Percentiles rank a stretch among this genome's conserved stretches.
Evolutionary conservation across 1,284 basidiomycete species (phyloP).

Genomic region (Trichosporon asahii): DNA sequence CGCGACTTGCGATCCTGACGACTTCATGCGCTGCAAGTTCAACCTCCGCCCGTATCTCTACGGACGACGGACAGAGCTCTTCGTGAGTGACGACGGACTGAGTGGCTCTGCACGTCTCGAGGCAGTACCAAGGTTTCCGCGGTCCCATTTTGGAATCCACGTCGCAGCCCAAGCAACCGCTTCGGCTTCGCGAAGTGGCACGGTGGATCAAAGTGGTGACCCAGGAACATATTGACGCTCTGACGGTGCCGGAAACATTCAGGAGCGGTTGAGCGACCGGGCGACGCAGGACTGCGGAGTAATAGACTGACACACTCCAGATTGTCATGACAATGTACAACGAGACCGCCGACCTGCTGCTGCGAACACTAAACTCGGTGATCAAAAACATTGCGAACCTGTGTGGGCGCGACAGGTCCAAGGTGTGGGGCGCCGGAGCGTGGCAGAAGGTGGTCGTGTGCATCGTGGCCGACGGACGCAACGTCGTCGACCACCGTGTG

Average conservation of each 20-base stretch:
- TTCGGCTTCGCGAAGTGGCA: background rate
- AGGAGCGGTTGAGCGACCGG: background rate
- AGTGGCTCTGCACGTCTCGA: background rate
- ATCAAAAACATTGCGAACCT: slow-evolving; percentile 87
- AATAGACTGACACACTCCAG: slow-evolving; percentile 21
- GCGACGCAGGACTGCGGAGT: background rate
- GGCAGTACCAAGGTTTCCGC: background rate
- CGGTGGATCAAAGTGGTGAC: background rate
- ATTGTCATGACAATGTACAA: slow-evolving; percentile 97
- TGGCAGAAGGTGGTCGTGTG: slow-evolving; percentile 96
- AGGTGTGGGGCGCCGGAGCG: slow-evolving; percentile 88
- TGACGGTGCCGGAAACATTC: background rate
- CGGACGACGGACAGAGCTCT: slow-evolving; percentile 81
- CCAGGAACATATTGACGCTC: background rate
- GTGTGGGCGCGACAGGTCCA: slow-evolving; percentile 72
- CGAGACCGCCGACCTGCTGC: slow-evolving; percentile 83
- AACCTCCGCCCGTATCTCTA: slow-evolving; percentile 79
- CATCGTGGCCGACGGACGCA: slow-evolving; percentile 85
- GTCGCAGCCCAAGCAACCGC: background rate
- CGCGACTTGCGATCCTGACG: slow-evolving; percentile 56
- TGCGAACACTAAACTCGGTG: slow-evolving; percentile 84
- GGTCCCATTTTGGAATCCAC: background rate
- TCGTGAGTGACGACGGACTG: slow-evolving; percentile 50
- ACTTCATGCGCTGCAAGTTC: slow-evolving; percentile 60
- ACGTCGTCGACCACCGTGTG: slow-evolving; percentile 72